These are phyloP conservation scores for Brassica hybrid DNA, from an alignment of 441 rosid species.

Conservation along the genomic window DNA sequence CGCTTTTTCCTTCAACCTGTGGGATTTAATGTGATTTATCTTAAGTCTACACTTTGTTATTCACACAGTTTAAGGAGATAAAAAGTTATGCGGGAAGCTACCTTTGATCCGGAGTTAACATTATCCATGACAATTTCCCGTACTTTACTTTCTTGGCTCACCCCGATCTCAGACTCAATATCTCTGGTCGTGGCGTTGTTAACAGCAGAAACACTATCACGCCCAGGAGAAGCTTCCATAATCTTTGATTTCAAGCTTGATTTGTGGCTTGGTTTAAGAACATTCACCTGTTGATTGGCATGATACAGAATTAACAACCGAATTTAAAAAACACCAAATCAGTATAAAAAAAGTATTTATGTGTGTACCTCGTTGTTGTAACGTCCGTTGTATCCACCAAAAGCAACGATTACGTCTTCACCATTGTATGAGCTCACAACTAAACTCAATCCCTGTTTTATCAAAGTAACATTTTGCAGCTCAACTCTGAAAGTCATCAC, in stretches of 20 bases:
- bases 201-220: constrained; percentile 72
- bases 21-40: too few relatives aligned
- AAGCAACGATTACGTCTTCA: constrained; percentile 75
- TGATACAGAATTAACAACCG: constrained; percentile 27
- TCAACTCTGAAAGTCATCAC: constrained; percentile 9
- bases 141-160: constrained; percentile 74
- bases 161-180: constrained; percentile 69
- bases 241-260: constrained; percentile 74
- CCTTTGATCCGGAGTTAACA: constrained; percentile 54
- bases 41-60: too few relatives aligned
- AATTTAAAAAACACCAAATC: constrained; percentile 15
- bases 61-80: not conserved
- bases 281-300: constrained; percentile 57
- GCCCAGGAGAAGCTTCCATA: constrained; percentile 50
- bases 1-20: constrained; percentile 49
- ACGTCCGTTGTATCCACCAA: constrained; percentile 88
- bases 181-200: constrained; percentile 74
- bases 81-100: constrained; percentile 30
- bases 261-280: constrained; percentile 90
- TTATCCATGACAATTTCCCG: constrained; percentile 78
- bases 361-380: constrained; percentile 75
- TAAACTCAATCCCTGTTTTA: constrained; percentile 75
- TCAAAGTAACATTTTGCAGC: constrained; percentile 16
- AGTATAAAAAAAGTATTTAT: not conserved
- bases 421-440: constrained; percentile 68